Base-by-base conservation (phyloP, 2,329 filamentous ascomycete species). In the Apiospora hydei region DNA sequence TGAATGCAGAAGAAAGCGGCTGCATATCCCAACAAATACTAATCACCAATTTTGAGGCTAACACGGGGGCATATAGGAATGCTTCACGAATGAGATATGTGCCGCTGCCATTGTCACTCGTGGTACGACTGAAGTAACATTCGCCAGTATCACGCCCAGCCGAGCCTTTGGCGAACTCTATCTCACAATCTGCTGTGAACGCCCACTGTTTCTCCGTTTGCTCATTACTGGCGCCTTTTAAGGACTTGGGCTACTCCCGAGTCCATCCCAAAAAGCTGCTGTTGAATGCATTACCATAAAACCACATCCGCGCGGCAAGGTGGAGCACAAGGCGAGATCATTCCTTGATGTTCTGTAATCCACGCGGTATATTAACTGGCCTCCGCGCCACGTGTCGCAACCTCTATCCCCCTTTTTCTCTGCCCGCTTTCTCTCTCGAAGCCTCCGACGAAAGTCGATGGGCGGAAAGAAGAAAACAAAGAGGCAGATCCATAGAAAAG, bases 271-370 rank as follows among this genome's bases (percentile, higher is more conserved):
- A 18, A 16, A 21, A 34, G 26, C 26, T 57, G 30, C 30, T 13
- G 3, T 61, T 34, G 26, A 61, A 61, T 71, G 70, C 64, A 57
- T 61, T 70, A 46, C 61, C 66, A n/a, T 34, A n/a, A 41, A 4
- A 53, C 49, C 34, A 38, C 71, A 70, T 89, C 89, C 90, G 90
- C 90, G 90, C 88, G 89, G 89, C 89, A 87, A 89, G 90, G 90
- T 92, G 90, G 90, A 92, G 90, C 89, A 89, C 90, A 92, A 92
- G 90, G 90, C 88, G 89, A 92, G 90, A 90, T 81, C 85, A 84
- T 89, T 92, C 90, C 90, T 92, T 92, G 90, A 87, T 86, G 87
- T 89, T 91, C 88, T 92, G 90, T 92, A 92, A 92, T 92, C 90
- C 89, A 90, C 91, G 90, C 90, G 90, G 89, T 89, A 92, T 74